Percentiles rank a stretch among this genome's conserved stretches.
phyloP scores from a whole-genome alignment of 495 filamentous ascomycete genomes.

The Podospora australis region DNA sequence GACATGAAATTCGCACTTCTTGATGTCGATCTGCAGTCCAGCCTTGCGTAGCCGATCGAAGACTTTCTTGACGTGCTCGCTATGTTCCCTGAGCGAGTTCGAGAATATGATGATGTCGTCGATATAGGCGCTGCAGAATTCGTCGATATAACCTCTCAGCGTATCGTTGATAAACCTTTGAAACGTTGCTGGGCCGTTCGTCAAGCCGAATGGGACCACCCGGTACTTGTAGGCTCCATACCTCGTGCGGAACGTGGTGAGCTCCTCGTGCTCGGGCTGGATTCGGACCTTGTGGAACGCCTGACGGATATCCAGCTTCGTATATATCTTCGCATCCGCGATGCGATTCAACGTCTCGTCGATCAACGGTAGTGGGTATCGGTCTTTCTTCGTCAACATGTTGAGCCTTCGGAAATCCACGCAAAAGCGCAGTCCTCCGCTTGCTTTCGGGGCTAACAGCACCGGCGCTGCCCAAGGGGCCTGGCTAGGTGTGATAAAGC shows the following conservation, averaged over 20 bases:
- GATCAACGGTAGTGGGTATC: constrained; percentile 41
- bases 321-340: constrained; percentile 30
- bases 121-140: constrained; percentile 10
- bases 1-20: background rate
- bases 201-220: constrained; percentile 33
- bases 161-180: constrained; percentile 29
- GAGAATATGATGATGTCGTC: constrained; percentile 8
- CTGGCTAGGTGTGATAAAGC: too few species aligned
- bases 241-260: constrained; percentile 26
- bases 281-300: constrained; percentile 25
- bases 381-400: constrained; percentile 34
- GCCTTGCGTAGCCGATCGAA: background rate
- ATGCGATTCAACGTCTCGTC: constrained; percentile 34
- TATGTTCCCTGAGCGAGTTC: background rate
- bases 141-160: constrained; percentile 19
- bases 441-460: too few species aligned
- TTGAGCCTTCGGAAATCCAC: constrained; percentile 43
- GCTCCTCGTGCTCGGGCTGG: constrained; percentile 18
- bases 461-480: too few species aligned
- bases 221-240: constrained; percentile 25
- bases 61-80: background rate
- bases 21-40: background rate
- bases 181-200: constrained; percentile 17
- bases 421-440: constrained; percentile 34
- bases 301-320: constrained; percentile 32